A percentile compares a stretch with the other conserved stretches of the same genome.
Evolutionary conservation across 805 yeast genomes (phyloP).

Genomic region (Zygotorulaspora sp.): DNA sequence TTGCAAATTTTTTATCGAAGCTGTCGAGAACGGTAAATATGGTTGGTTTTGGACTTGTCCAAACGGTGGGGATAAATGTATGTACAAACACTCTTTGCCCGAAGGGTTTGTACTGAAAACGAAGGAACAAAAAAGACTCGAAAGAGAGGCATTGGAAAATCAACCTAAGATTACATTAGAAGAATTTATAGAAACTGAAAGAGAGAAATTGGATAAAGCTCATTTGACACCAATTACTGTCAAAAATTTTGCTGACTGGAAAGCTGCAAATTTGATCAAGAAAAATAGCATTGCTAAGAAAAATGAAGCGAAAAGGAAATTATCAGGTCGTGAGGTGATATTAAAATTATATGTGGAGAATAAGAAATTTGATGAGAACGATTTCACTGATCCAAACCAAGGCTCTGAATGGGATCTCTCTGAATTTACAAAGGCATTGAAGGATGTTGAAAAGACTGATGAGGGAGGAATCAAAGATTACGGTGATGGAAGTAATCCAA

Average conservation of each 20-base stretch:
- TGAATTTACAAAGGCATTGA: conserved; percentile 39
- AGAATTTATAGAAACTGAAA: conserved; percentile 91
- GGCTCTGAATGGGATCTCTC: conserved; percentile 43
- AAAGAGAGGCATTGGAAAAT: conserved; percentile 73
- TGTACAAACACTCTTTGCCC: conserved; percentile 91
- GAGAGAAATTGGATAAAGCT: conserved; percentile 69
- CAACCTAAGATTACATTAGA: conserved; percentile 91
- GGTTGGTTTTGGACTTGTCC: conserved; percentile 99
- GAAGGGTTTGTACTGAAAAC: conserved; percentile 96
- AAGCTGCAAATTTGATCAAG: conserved; percentile 58
- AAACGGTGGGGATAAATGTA: conserved; percentile 87
- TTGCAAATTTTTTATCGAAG: conserved; percentile 91
- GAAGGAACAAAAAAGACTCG: conserved; percentile 89
- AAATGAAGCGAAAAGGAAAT: conserved; percentile 42
- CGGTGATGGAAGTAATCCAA: conserved; percentile 57
- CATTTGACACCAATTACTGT: conserved; percentile 82
- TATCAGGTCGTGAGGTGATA: conserved; percentile 67
- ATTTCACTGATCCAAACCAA: conserved; percentile 33
- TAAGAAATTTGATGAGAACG: conserved; percentile 48
- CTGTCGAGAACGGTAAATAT: conserved; percentile 94
- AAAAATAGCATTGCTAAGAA: conserved; percentile 43
- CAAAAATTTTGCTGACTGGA: conserved; percentile 80
- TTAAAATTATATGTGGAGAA: conserved; percentile 56
- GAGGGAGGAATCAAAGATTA: conserved; percentile 56
- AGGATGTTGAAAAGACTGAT: conserved; percentile 34